phyloP scores from a whole-genome alignment of 495 filamentous ascomycete species.

The Echria macrotheca region DNA sequence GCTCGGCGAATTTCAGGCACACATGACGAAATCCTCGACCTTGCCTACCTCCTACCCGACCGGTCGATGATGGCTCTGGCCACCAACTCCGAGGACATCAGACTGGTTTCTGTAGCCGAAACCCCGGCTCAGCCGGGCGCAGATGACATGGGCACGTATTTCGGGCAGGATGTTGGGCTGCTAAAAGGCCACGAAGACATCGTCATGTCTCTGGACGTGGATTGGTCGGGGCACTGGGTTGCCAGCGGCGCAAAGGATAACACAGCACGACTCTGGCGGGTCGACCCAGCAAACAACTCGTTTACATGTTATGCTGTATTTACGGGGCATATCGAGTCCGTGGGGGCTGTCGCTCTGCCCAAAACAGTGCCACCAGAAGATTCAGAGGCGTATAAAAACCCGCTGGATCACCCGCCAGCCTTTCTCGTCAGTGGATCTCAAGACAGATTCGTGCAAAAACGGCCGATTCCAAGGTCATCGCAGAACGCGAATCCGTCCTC shows the following conservation, averaged over 20 bases:
- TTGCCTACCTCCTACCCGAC: conserved; percentile 75
- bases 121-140: conserved; percentile 23
- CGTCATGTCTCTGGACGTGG: conserved; percentile 87
- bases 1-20: conserved; percentile 84
- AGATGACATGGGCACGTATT: conserved; percentile 52
- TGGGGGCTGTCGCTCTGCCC: conserved; percentile 87
- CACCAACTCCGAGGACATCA: conserved; percentile 90
- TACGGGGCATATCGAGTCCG: conserved; percentile 87
- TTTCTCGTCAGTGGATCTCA: conserved; percentile 89
- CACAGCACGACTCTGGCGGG: conserved; percentile 81
- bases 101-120: conserved; percentile 61
- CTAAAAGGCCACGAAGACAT: conserved; percentile 91
- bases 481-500: conserved; percentile 44
- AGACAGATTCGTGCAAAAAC: conserved; percentile 89
- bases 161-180: conserved; percentile 78
- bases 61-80: conserved; percentile 80
- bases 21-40: conserved; percentile 93
- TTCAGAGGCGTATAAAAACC: conserved; percentile 58
- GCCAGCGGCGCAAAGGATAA: conserved; percentile 97
- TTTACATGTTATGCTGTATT: conserved; percentile 77
- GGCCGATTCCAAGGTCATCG: conserved; percentile 57
- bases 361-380: conserved; percentile 55
- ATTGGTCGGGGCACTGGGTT: conserved; percentile 96
- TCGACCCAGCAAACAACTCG: conserved; percentile 69
- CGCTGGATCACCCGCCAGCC: conserved; percentile 70